Percentiles rank a stretch among this genome's conserved stretches.
phyloP scores from a whole-genome alignment of 2,329 filamentous ascomycete genomes.

The Venturia aucupariae region DNA sequence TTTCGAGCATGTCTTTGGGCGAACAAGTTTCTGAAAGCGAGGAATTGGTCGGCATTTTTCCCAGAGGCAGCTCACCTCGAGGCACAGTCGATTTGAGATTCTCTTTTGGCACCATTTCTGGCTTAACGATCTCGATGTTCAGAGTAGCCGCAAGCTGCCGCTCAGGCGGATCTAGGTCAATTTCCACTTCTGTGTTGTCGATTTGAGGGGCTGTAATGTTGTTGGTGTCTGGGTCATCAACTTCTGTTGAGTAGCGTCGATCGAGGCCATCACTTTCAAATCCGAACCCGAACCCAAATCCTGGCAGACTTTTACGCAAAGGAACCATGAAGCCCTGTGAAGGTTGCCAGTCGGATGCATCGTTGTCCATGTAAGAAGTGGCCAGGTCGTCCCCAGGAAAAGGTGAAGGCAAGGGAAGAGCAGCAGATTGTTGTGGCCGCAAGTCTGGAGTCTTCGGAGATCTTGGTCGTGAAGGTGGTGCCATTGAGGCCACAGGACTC shows the following conservation, averaged over 20 bases:
- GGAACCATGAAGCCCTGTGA: background rate
- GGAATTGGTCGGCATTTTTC: background rate
- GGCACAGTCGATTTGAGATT: background rate
- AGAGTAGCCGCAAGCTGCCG: background rate
- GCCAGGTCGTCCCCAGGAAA: conserved; percentile 20
- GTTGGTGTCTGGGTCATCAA: background rate
- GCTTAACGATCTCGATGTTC: background rate
- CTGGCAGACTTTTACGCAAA: background rate
- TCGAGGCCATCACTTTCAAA: conserved; percentile 9
- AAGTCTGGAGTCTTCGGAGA: conserved; percentile 24
- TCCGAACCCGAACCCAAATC: conserved; percentile 13
- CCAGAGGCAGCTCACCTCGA: background rate
- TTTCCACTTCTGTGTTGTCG: too few species aligned
- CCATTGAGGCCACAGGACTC: background rate
- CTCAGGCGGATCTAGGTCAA: background rate
- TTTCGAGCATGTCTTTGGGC: background rate
- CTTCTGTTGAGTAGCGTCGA: conserved; percentile 1
- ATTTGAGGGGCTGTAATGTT: background rate
- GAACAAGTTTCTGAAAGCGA: background rate
- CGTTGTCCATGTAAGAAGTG: conserved; percentile 9
- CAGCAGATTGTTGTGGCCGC: conserved; percentile 22
- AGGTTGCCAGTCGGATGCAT: background rate
- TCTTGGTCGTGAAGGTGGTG: conserved; percentile 2
- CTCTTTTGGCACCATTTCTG: background rate
- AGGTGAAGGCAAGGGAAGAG: conserved; percentile 26